A percentile compares a stretch with the other conserved stretches of the same genome.
phyloP scores from a whole-genome alignment of 441 rosid genomes.

The Gossypium gossypioides region DNA sequence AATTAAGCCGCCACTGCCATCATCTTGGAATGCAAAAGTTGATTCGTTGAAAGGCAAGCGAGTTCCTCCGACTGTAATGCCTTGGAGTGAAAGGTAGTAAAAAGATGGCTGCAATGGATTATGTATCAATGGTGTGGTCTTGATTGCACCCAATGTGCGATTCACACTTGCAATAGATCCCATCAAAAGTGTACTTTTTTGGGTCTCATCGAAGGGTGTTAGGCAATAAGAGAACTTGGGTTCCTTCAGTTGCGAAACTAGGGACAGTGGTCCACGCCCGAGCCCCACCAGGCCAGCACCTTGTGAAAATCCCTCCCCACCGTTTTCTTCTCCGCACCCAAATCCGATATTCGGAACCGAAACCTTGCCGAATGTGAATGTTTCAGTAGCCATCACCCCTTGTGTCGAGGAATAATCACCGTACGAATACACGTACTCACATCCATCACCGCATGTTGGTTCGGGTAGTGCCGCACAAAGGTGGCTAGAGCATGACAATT shows the following conservation, averaged over 20 bases:
- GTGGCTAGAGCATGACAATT: conserved; percentile 43
- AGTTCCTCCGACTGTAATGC: conserved; percentile 46
- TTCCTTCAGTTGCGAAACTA: conserved; percentile 51
- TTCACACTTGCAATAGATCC: conserved; percentile 33
- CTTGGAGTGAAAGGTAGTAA: conserved; percentile 56
- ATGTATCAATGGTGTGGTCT: conserved; percentile 35
- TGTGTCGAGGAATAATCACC: conserved; percentile 84
- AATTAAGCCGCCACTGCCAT: conserved; percentile 55
- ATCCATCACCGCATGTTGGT: conserved; percentile 33
- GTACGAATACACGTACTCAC: conserved; percentile 63
- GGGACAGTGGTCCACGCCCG: conserved; percentile 59
- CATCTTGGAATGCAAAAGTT: conserved; percentile 40
- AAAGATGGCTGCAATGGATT: conserved; percentile 50
- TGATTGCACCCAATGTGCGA: conserved; percentile 10
- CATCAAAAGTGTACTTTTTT: conserved; percentile 41
- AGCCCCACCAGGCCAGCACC: conserved; percentile 86
- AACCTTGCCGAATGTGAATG: conserved; percentile 54
- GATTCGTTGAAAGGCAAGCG: conserved; percentile 37
- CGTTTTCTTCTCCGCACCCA: conserved; percentile 75
- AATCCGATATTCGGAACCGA: conserved; percentile 47
- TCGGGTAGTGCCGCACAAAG: conserved; percentile 50
- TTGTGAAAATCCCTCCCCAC: conserved; percentile 74
- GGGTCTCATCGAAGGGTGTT: conserved; percentile 34
- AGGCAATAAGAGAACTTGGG: conserved; percentile 56
- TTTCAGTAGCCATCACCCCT: conserved; percentile 58